Evolutionary conservation across 2,329 filamentous ascomycete genomes (phyloP).

Genomic region (Talaromyces verruculosus): DNA sequence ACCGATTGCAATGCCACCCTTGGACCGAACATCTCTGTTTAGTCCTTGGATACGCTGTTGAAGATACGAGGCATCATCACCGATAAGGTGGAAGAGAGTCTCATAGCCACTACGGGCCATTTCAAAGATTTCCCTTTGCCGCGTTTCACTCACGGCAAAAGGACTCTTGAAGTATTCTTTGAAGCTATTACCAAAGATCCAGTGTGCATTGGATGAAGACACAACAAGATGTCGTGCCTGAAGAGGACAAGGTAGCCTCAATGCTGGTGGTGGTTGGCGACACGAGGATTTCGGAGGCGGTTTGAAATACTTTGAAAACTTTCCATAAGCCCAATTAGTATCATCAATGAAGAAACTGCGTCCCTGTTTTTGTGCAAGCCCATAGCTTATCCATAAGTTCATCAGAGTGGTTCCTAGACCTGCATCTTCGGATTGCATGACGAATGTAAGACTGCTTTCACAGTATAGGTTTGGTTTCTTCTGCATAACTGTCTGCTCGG

Average conservation of each 20-base stretch:
- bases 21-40: slow-evolving; percentile 42
- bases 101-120: slow-evolving; percentile 71
- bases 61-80: slow-evolving; percentile 67
- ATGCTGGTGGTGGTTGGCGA: slow-evolving; percentile 67
- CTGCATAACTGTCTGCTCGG: slow-evolving; percentile 22
- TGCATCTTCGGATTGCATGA: slow-evolving; percentile 71
- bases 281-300: slow-evolving; percentile 66
- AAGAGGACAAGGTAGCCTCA: slow-evolving; percentile 77
- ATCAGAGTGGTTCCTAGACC: slow-evolving; percentile 76
- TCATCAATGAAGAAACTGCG: slow-evolving; percentile 83
- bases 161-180: slow-evolving; percentile 54
- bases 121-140: slow-evolving; percentile 63
- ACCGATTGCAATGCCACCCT: slow-evolving; percentile 61
- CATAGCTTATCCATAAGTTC: slow-evolving; percentile 80
- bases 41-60: slow-evolving; percentile 59
- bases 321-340: slow-evolving; percentile 77
- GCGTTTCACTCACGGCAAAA: slow-evolving; percentile 51
- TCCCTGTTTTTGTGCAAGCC: slow-evolving; percentile 70
- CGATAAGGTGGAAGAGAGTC: slow-evolving; percentile 68
- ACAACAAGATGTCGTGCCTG: slow-evolving; percentile 73
- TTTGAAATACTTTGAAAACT: slow-evolving; percentile 70
- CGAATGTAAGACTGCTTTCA: slow-evolving; percentile 70
- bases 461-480: slow-evolving; percentile 51
- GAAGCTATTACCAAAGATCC: slow-evolving; percentile 63
- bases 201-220: slow-evolving; percentile 65